Evolutionary conservation across 805 yeast genomes (phyloP), one percentile per base, ranked within the genome.

Genomic region (Nakazawaea ernobii): DNA sequence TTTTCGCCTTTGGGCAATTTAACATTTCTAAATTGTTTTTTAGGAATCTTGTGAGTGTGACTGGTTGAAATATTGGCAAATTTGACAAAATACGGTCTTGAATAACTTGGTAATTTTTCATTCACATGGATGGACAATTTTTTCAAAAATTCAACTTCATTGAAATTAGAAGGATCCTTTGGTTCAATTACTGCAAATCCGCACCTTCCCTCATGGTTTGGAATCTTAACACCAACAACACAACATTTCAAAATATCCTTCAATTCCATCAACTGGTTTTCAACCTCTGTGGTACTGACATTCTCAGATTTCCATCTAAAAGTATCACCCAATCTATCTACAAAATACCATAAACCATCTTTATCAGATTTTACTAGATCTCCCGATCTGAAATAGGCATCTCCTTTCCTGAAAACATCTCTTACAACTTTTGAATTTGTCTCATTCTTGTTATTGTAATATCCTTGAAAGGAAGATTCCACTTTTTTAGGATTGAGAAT

Each of bases 271-370:
- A 86, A 65, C 59, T 81, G 83, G 59, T 84, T 86, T 61, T 92
- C 97, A 35, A 91, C 97, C 67, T 91, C 97, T 32, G 91, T 83
- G 11, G 97, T 90, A 14, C 94, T 82, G 9, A 92, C 97, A 63
- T 91, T 91, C 67, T 91, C 98, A 2, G 95, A 85, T 68, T 89
- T 92, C 98, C 98, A 91, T 56, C 98, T 75, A 70, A 86, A 91
- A 0, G 97, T 92, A 60, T 91, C 98, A 37, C 98, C 98, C 59
- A 92, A 67, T 59, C 98, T 73, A 69, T 91, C 98, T 39, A 90
- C 88, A 64, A 91, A 91, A 65, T 84, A 88, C 61, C 85, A 74
- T 53, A 83, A 67, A 0, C 88, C 86, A 53, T 82, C 75, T 28
- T 70, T 71, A 62, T 89, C 96, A 60, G 73, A 67, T 55, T 70